Conservation (phyloP, 2,329 filamentous ascomycete genomes). For the Trichoderma simmonsii region DNA sequence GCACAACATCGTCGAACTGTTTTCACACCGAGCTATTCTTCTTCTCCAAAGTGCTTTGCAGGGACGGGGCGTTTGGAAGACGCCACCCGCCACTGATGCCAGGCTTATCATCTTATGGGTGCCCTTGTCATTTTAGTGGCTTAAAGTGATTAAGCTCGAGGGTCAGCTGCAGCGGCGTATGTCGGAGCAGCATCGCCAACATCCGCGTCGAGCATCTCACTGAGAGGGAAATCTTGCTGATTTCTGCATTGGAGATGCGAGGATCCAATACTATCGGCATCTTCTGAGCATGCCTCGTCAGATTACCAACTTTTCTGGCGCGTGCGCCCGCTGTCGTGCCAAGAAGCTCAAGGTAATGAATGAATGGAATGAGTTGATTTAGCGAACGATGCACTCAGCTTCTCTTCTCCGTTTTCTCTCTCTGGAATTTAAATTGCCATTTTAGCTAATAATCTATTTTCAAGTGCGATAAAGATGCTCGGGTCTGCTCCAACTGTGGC, state of each 20-base stretch:
- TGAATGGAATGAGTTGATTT: neutral
- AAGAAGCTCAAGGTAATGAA: conserved; percentile 15
- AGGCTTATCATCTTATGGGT: neutral
- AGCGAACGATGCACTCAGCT: neutral
- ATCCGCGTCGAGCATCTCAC: neutral
- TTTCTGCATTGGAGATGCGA: neutral
- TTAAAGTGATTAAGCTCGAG: neutral
- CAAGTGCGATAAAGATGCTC: conserved; percentile 13
- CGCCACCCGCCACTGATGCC: neutral
- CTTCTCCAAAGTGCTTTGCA: neutral
- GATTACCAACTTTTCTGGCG: conserved; percentile 14
- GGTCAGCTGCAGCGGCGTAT: neutral
- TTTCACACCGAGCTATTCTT: neutral
- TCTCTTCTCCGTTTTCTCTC: neutral
- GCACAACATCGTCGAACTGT: neutral
- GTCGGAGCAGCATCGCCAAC: neutral
- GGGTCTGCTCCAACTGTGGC: conserved; percentile 13
- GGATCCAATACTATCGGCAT: neutral
- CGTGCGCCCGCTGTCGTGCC: conserved; percentile 8
- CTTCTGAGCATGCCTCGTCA: conserved; percentile 13
- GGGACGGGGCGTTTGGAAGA: neutral
- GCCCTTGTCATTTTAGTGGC: neutral
- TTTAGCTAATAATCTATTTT: neutral
- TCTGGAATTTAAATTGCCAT: neutral
- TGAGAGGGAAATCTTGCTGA: neutral